These are phyloP conservation scores for Hymenoscyphus fraxineus DNA, from an alignment of 2,329 filamentous ascomycete genomes.

Conservation along the genomic window DNA sequence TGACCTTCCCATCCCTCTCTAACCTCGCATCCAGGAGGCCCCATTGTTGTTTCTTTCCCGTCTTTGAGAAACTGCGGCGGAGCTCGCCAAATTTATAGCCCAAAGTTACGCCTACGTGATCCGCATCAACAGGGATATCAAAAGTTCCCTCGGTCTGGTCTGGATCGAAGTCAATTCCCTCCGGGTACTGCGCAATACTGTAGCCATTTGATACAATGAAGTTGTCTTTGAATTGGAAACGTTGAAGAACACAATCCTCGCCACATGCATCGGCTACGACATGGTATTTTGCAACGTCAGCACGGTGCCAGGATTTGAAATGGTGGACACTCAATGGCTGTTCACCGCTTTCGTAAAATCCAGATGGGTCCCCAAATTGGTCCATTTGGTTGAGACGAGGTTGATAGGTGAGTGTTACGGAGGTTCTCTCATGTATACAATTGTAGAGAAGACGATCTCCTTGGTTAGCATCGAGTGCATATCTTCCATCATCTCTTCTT, in stretches of 20 bases:
- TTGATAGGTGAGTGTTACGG: conserved; percentile 28
- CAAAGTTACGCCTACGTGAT: conserved; percentile 31
- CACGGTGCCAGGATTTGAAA: conserved; percentile 34
- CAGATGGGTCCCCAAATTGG: conserved; percentile 32
- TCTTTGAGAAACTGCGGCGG: conserved; percentile 43
- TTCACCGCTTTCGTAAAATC: conserved; percentile 34
- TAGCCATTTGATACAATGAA: conserved; percentile 32
- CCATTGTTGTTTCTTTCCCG: conserved; percentile 50
- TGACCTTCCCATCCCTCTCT: conserved; percentile 47
- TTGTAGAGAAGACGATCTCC: conserved; percentile 34
- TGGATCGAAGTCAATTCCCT: conserved; percentile 33
- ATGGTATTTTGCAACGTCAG: conserved; percentile 26
- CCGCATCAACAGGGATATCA: conserved; percentile 24
- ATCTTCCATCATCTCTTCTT: conserved; percentile 23
- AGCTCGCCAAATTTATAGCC: conserved; percentile 47
- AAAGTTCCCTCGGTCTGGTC: conserved; percentile 33
- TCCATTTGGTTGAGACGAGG: conserved; percentile 32
- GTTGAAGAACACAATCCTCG: conserved; percentile 33
- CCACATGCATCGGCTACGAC: conserved; percentile 33
- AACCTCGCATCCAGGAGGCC: conserved; percentile 49
- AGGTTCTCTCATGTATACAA: conserved; percentile 29
- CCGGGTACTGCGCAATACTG: conserved; percentile 29
- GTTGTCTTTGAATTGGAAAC: conserved; percentile 33
- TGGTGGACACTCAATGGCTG: conserved; percentile 32
- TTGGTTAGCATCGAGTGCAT: conserved; percentile 27